Conservation (phyloP, 2,329 filamentous ascomycete species). For the Aspergillus aculeatinus region DNA sequence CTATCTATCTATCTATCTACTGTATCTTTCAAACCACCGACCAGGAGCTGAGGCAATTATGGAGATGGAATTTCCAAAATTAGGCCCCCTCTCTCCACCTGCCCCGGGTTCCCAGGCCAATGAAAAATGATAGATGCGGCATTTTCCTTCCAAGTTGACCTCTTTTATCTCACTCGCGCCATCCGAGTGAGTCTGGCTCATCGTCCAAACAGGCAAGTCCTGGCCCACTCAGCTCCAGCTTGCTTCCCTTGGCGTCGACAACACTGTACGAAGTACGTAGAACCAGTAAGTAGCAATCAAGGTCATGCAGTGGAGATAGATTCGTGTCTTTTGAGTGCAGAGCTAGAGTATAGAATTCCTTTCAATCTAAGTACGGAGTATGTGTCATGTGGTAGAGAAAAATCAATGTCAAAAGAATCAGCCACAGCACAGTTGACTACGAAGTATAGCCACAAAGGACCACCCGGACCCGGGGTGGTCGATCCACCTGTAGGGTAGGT, state of each 20-base stretch:
- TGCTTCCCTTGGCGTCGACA: not conserved
- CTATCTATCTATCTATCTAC: too few relatives aligned
- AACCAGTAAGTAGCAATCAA: not conserved
- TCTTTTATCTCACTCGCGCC: constrained; percentile 13
- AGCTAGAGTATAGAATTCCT: not conserved
- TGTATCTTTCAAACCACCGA: too few relatives aligned
- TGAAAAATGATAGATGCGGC: constrained; percentile 10
- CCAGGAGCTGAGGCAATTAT: not conserved
- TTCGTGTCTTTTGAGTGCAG: too few relatives aligned
- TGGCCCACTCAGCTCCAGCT: not conserved
- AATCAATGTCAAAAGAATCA: too few relatives aligned
- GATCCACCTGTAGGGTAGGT: too few relatives aligned
- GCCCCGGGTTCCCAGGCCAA: not conserved
- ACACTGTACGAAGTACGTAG: not conserved
- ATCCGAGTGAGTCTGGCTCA: constrained; percentile 9
- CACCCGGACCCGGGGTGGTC: too few relatives aligned
- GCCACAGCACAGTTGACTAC: too few relatives aligned
- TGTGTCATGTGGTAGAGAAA: too few relatives aligned
- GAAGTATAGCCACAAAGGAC: too few relatives aligned
- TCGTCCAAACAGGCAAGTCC: constrained; percentile 2
- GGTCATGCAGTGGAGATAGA: too few relatives aligned
- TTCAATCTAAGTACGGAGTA: too few relatives aligned
- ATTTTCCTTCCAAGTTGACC: constrained; percentile 15
- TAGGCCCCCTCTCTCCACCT: constrained; percentile 20
- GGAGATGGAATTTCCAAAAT: constrained; percentile 18